These are phyloP conservation scores for Talaromyces wortmannii DNA, from an alignment of 495 filamentous ascomycete species.

Conservation along the genomic window DNA sequence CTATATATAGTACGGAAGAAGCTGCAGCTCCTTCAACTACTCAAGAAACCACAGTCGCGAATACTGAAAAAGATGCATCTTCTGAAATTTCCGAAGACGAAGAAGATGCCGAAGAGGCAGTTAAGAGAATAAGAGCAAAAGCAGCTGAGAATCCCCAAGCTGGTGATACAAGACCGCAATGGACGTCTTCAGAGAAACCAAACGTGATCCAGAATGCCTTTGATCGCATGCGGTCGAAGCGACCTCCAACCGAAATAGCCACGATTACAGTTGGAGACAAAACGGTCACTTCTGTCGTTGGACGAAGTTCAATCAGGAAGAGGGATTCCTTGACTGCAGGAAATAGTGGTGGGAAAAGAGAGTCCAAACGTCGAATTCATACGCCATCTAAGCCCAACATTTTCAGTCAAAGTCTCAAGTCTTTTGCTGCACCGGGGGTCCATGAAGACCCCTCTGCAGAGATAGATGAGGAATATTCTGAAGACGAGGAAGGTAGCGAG, in stretches of 20 bases:
- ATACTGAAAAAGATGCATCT: slow-evolving; percentile 1
- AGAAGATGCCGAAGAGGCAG: slow-evolving; percentile 1
- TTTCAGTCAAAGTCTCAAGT: slow-evolving; percentile 62
- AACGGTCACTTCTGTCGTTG: slow-evolving; percentile 60
- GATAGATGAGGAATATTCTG: slow-evolving; percentile 16
- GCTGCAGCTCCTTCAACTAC: not conserved
- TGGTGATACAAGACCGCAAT: slow-evolving; percentile 9
- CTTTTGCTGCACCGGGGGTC: slow-evolving; percentile 68
- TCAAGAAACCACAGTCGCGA: not conserved
- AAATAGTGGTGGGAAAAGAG: slow-evolving; percentile 6
- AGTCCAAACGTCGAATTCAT: slow-evolving; percentile 29
- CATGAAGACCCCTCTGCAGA: slow-evolving; percentile 25
- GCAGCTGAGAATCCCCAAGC: slow-evolving; percentile 1
- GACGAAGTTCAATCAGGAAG: slow-evolving; percentile 37
- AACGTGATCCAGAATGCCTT: slow-evolving; percentile 57
- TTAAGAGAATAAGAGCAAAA: slow-evolving; percentile 1
- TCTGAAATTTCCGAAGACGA: not conserved
- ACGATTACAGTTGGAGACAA: slow-evolving; percentile 85
- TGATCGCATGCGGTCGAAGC: slow-evolving; percentile 59
- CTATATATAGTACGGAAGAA: slow-evolving; percentile 4
- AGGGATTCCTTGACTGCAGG: slow-evolving; percentile 16
- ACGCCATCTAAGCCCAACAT: slow-evolving; percentile 36
- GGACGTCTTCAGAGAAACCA: slow-evolving; percentile 21
- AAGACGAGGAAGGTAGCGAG: slow-evolving; percentile 25
- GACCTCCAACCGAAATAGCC: slow-evolving; percentile 61